Base-by-base conservation (phyloP, 1,284 basidiomycete genomes). In the Sanguinoderma infundibulare region DNA sequence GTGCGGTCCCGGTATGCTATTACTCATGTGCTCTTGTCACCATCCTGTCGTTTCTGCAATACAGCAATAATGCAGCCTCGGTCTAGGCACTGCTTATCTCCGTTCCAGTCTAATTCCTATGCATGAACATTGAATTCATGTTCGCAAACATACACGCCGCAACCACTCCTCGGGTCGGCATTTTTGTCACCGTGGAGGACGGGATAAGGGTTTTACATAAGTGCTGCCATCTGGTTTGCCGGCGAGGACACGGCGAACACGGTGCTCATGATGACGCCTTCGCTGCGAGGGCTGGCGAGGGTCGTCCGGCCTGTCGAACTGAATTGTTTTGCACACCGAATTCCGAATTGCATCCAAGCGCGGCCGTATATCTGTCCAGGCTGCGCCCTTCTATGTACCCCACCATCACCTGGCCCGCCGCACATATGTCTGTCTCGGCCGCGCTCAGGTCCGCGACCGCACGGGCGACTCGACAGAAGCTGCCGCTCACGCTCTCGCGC, bases 241-340 rank as follows among this genome's bases (percentile, higher is more conserved):
- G n/a, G 32, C 49, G 49, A 32, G 9, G 32, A 20, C 46, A 32
- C 34, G 34, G 62, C 46, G 53, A 42, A 47, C 49, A 57, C 42
- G 44, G 55, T 74, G 73, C 73, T 74, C 71, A 75, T 68, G 64
- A 75, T 75, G 68, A 72, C 71, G 73, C 66, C 70, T 73, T 72
- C 62, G 49, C 39, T 20, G 59, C 54, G 52, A 61, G 46, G 54
- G 24, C 14, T 10, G 24, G 42, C 42, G 42, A 46, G 28, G n/a
- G n/a, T n/a, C n/a, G n/a, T n/a, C n/a, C n/a, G n/a, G n/a, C n/a
- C n/a, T n/a, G n/a, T n/a, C n/a, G n/a, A n/a, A n/a, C 30, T 42
- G 26, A 34, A 32, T 12, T 12, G 15, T 58, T 54, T 53, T 38
- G 39, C 61, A 14, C 46, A 26, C 38, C 22, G 40, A 36, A 55